Evolutionary conservation across 1,284 basidiomycete species (phyloP).

Genomic region (Chondrostereum purpureum): DNA sequence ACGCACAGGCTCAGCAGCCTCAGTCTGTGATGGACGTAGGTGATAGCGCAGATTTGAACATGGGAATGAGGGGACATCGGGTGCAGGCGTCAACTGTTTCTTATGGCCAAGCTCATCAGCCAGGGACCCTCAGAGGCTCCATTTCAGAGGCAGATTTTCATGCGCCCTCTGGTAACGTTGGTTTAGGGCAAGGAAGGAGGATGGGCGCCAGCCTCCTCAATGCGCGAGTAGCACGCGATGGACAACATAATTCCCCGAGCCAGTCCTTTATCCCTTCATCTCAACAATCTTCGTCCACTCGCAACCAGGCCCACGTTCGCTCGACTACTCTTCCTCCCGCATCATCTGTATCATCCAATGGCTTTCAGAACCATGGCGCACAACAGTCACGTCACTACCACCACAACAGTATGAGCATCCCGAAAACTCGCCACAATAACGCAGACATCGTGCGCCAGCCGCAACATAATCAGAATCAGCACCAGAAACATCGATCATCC

Average conservation of each 20-base stretch:
- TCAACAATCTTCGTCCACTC: conserved; percentile 9
- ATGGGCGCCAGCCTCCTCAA: background rate
- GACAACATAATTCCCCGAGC: background rate
- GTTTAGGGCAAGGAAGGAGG: conserved; percentile 1
- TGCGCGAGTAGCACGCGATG: background rate
- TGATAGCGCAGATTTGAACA: conserved; percentile 24
- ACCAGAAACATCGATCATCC: conserved; percentile 13
- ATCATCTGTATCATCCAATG: conserved; percentile 15
- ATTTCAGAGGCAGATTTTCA: conserved; percentile 2
- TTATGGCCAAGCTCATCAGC: conserved; percentile 12
- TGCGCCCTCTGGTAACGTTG: background rate
- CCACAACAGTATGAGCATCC: conserved; percentile 37
- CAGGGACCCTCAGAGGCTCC: background rate
- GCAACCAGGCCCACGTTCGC: conserved; percentile 32
- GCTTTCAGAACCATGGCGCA: conserved; percentile 7
- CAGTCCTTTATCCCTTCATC: conserved; percentile 12
- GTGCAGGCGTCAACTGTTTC: conserved; percentile 28
- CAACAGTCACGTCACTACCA: conserved; percentile 31
- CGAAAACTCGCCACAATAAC: conserved; percentile 14
- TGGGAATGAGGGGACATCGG: conserved; percentile 36
- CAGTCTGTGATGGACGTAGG: conserved; percentile 12
- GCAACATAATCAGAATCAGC: conserved; percentile 17
- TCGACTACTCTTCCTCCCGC: conserved; percentile 22
- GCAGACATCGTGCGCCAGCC: conserved; percentile 13
- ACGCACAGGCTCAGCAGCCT: conserved; percentile 14